Conservation (phyloP, 2,329 filamentous ascomycete genomes). For the Lecanicillium sp. region DNA sequence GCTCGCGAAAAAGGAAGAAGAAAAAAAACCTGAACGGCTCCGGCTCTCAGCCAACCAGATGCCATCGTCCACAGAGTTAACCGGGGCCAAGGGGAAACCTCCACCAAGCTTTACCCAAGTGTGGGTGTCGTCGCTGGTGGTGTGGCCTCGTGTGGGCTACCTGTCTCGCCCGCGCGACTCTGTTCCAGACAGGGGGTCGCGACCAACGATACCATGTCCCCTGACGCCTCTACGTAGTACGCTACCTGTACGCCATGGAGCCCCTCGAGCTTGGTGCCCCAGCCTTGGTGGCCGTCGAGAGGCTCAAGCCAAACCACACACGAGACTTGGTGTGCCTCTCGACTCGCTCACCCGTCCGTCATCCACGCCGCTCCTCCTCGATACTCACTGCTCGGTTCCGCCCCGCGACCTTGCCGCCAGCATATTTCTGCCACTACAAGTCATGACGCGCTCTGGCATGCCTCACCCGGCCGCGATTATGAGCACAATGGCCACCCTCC, state of each 20-base stretch:
- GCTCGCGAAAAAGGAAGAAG: too few species aligned
- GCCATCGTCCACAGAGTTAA: background rate
- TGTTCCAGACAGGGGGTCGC: background rate
- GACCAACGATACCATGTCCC: background rate
- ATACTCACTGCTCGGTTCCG: too few species aligned
- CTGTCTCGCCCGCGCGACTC: background rate
- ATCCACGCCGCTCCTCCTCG: too few species aligned
- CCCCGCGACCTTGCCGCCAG: too few species aligned
- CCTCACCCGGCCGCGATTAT: background rate
- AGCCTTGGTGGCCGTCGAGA: too few species aligned
- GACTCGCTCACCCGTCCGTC: too few species aligned
- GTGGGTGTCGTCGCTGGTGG: too few species aligned
- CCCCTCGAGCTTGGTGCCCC: background rate
- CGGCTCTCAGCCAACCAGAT: background rate
- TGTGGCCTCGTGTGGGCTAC: background rate
- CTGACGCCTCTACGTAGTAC: background rate
- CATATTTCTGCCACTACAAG: background rate
- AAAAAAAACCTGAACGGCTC: background rate
- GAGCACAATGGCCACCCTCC: too few species aligned
- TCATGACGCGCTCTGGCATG: background rate
- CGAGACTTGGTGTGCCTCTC: too few species aligned
- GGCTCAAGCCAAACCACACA: too few species aligned
- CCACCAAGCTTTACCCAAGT: background rate
- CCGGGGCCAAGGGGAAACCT: too few species aligned
- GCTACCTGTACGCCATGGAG: background rate